These are phyloP conservation scores for Leucogyrophana mollusca DNA, from an alignment of 768 basidiomycete genomes.

Conservation along the genomic window DNA sequence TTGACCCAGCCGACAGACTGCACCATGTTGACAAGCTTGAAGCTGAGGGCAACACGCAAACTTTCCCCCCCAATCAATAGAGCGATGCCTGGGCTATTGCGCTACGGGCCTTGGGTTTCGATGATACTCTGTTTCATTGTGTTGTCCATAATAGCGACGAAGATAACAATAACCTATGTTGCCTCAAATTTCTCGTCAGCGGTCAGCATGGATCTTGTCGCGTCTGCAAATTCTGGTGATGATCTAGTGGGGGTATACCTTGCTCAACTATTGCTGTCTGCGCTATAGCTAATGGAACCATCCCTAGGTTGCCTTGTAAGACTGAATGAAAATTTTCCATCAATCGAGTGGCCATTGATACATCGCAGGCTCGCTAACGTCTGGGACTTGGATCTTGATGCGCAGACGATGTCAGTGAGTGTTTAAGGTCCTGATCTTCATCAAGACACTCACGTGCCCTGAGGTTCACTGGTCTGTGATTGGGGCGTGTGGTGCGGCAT, in stretches of 20 bases:
- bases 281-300: background rate
- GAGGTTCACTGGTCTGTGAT: constrained; percentile 7
- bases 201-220: background rate
- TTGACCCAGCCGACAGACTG: too few species aligned
- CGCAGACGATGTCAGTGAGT: constrained; percentile 5
- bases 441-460: background rate
- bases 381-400: background rate
- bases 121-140: background rate
- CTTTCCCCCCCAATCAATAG: background rate
- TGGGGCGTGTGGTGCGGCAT: constrained; percentile 1
- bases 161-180: constrained; percentile 1
- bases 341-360: too few species aligned
- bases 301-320: constrained; percentile 2
- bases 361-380: constrained; percentile 4
- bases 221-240: too few species aligned
- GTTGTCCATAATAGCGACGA: background rate
- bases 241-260: too few species aligned
- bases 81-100: constrained; percentile 1
- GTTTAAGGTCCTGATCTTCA: background rate
- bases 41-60: too few species aligned
- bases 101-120: constrained; percentile 2
- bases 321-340: background rate
- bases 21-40: too few species aligned
- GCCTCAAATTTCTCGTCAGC: background rate
- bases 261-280: too few species aligned